These are phyloP conservation scores for Sanguinoderma infundibulare DNA, from an alignment of 1,284 basidiomycete genomes.

Conservation along the genomic window DNA sequence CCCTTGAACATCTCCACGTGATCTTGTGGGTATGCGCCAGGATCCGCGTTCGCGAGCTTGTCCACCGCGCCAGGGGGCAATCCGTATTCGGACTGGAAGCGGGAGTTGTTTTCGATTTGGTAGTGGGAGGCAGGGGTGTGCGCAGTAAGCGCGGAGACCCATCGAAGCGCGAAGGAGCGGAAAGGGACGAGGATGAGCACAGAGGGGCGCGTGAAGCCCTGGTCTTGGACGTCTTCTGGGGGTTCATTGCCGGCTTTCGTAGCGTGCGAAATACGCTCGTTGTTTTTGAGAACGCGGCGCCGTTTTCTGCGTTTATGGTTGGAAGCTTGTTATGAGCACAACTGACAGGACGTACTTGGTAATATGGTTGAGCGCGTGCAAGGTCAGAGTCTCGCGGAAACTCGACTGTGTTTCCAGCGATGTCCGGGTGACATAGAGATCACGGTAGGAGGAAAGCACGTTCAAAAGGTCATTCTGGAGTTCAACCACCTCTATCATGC, in stretches of 20 bases:
- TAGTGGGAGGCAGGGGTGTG: slow-evolving; percentile 69
- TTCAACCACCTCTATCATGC: slow-evolving; percentile 50
- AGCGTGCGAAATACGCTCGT: slow-evolving; percentile 82
- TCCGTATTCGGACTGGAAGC: slow-evolving; percentile 85
- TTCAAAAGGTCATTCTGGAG: slow-evolving; percentile 71
- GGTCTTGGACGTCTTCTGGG: slow-evolving; percentile 86
- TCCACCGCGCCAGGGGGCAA: slow-evolving; percentile 83
- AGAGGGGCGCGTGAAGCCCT: slow-evolving; percentile 97
- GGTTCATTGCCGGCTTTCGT: slow-evolving; percentile 57
- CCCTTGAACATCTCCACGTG: slow-evolving; percentile 95
- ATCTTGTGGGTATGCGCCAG: slow-evolving; percentile 84
- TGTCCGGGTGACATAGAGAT: slow-evolving; percentile 74
- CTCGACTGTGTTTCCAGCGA: slow-evolving; percentile 55
- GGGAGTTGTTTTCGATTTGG: slow-evolving; percentile 85
- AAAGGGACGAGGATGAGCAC: slow-evolving; percentile 92
- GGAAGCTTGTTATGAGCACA: slow-evolving; percentile 13
- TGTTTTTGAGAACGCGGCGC: slow-evolving; percentile 92
- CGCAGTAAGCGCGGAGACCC: slow-evolving; percentile 70
- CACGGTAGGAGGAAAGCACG: slow-evolving; percentile 68
- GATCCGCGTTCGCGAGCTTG: slow-evolving; percentile 77
- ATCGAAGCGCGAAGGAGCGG: slow-evolving; percentile 86
- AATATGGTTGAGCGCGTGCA: slow-evolving; percentile 87
- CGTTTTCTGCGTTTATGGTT: slow-evolving; percentile 70
- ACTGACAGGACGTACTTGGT: slow-evolving; percentile 63
- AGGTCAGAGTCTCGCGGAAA: slow-evolving; percentile 67